phyloP scores from a whole-genome alignment of 768 basidiomycete species.

The Neoboletus subvelutipes region DNA sequence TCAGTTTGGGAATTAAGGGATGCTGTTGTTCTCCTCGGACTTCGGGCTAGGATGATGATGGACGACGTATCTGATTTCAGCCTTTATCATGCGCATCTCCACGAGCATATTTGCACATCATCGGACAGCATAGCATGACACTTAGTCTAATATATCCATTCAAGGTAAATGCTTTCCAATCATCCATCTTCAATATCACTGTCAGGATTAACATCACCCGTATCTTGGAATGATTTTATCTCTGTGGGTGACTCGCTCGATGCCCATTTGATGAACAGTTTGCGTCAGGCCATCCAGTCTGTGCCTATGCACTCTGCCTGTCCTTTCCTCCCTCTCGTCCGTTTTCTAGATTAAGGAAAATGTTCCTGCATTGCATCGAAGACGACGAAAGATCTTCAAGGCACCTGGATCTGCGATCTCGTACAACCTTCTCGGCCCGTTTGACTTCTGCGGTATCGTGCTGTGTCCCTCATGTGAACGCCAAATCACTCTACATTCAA shows the following conservation, averaged over 20 bases:
- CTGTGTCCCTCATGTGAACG: background rate
- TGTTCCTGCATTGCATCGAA: background rate
- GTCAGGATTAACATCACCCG: background rate
- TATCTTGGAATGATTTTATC: background rate
- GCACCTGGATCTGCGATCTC: background rate
- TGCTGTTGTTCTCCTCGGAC: conserved; percentile 2
- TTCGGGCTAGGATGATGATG: conserved; percentile 4
- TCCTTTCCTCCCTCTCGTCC: background rate
- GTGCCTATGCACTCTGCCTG: background rate
- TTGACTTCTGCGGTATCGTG: background rate
- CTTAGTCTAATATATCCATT: conserved; percentile 13
- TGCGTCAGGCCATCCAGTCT: background rate
- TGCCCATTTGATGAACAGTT: background rate
- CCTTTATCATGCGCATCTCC: conserved; percentile 13
- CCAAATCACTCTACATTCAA: background rate
- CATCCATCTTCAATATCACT: conserved; percentile 8
- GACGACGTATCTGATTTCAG: conserved; percentile 6
- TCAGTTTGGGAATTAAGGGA: conserved; percentile 20
- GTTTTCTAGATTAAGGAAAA: background rate
- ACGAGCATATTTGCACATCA: conserved; percentile 20
- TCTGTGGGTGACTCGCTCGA: background rate
- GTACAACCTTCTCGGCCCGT: background rate
- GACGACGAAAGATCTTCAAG: background rate
- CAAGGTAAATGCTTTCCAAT: conserved; percentile 11
- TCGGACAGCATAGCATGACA: conserved; percentile 24